phyloP scores from a whole-genome alignment of 768 basidiomycete genomes.

The Leccinum boreale region DNA sequence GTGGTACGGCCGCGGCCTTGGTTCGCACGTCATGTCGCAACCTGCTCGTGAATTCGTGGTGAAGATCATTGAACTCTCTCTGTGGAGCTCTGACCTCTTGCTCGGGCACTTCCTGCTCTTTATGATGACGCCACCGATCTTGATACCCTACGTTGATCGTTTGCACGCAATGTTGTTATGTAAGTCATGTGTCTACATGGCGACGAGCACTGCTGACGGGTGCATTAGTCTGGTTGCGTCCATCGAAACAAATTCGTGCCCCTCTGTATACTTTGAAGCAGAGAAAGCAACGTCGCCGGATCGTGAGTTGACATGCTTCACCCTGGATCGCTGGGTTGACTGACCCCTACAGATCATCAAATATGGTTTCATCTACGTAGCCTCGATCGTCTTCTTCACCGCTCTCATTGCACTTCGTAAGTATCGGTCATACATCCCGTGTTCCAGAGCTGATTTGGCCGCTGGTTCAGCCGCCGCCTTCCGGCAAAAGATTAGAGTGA shows the following conservation, averaged over 20 bases:
- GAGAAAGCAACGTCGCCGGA: slow-evolving; percentile 84
- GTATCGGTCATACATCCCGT: slow-evolving; percentile 29
- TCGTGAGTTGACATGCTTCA: slow-evolving; percentile 49
- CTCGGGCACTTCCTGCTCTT: slow-evolving; percentile 85
- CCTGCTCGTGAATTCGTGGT: slow-evolving; percentile 96
- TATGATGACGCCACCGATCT: slow-evolving; percentile 82
- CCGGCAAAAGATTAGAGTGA: slow-evolving; percentile 54
- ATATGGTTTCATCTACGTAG: slow-evolving; percentile 76
- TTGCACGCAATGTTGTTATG: slow-evolving; percentile 89
- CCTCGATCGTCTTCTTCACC: slow-evolving; percentile 65
- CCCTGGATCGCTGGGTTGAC: slow-evolving; percentile 1
- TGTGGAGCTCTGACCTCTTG: slow-evolving; percentile 95
- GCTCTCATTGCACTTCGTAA: slow-evolving; percentile 76
- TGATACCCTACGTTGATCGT: slow-evolving; percentile 90
- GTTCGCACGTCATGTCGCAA: slow-evolving; percentile 91
- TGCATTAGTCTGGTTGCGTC: slow-evolving; percentile 83
- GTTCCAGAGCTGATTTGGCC: not conserved
- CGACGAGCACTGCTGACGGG: slow-evolving; percentile 13
- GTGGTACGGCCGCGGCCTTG: slow-evolving; percentile 96
- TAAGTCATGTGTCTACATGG: slow-evolving; percentile 34
- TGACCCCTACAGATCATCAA: slow-evolving; percentile 60
- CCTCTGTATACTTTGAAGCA: slow-evolving; percentile 90
- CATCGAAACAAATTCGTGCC: slow-evolving; percentile 90
- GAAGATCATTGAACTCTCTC: slow-evolving; percentile 93
- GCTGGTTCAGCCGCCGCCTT: slow-evolving; percentile 52